Conservation (phyloP, 2,329 filamentous ascomycete species). For the Hypoxylon sp. region DNA sequence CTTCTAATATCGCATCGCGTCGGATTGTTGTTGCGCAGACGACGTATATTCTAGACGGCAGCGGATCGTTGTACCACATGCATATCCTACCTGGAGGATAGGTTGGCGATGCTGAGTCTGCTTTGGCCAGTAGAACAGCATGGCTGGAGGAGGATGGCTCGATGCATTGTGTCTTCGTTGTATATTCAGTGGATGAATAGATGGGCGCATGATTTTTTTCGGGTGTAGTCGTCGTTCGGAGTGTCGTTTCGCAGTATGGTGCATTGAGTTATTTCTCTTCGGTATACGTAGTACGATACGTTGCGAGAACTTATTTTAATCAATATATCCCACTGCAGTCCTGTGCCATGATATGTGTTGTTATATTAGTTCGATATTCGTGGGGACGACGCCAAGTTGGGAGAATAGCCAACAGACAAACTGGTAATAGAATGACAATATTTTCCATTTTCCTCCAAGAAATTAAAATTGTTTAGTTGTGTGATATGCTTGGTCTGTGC, state of each 20-base stretch:
- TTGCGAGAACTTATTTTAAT: slow-evolving; percentile 9
- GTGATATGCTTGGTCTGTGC: background rate
- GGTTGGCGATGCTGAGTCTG: slow-evolving; percentile 41
- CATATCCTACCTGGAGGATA: slow-evolving; percentile 35
- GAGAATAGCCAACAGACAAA: too few relatives aligned
- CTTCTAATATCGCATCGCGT: slow-evolving; percentile 22
- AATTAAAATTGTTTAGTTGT: background rate
- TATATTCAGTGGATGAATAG: slow-evolving; percentile 8
- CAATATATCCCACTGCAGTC: too few relatives aligned
- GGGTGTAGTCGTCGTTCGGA: background rate
- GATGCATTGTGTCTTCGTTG: slow-evolving; percentile 38
- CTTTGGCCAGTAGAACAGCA: slow-evolving; percentile 30
- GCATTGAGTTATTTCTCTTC: slow-evolving; percentile 7
- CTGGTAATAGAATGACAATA: too few relatives aligned
- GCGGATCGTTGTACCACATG: slow-evolving; percentile 22
- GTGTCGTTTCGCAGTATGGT: slow-evolving; percentile 11
- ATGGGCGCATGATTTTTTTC: slow-evolving; percentile 7
- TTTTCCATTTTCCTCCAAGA: too few relatives aligned
- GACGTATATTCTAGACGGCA: slow-evolving; percentile 19
- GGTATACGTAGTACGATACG: slow-evolving; percentile 7
- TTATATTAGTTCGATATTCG: too few relatives aligned
- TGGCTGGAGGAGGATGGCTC: slow-evolving; percentile 43
- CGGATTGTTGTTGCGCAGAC: background rate
- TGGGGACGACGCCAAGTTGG: too few relatives aligned
- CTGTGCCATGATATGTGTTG: too few relatives aligned